phyloP scores from a whole-genome alignment of 2,329 filamentous ascomycete species.

The Phaeosphaeria sp. region DNA sequence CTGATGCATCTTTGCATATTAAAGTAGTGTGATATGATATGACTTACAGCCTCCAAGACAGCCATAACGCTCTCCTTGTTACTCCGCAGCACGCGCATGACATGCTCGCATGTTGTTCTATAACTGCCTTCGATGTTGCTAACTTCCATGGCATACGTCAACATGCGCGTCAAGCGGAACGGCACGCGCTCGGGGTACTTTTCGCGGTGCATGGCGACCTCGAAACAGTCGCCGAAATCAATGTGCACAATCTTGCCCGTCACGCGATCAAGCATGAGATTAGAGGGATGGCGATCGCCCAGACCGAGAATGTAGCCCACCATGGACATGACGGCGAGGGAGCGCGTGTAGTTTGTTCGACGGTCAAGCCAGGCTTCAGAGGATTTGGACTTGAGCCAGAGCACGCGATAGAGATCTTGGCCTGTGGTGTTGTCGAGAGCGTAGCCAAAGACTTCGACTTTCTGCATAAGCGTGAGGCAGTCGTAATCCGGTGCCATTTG shows the following conservation, averaged over 20 bases:
- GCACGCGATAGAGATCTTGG: slow-evolving; percentile 94
- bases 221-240: slow-evolving; percentile 99
- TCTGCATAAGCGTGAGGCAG: slow-evolving; percentile 98
- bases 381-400: slow-evolving; percentile 99
- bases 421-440: slow-evolving; percentile 99
- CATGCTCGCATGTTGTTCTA: slow-evolving; percentile 96
- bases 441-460: slow-evolving; percentile 99
- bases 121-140: slow-evolving; percentile 99
- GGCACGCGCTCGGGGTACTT: slow-evolving; percentile 98
- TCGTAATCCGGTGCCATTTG: slow-evolving; percentile 99
- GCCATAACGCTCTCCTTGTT: slow-evolving; percentile 99
- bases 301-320: slow-evolving; percentile 99
- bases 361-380: slow-evolving; percentile 98
- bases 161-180: slow-evolving; percentile 97
- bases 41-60: slow-evolving; percentile 91
- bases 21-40: too few relatives aligned
- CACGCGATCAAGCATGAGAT: slow-evolving; percentile 94
- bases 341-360: slow-evolving; percentile 98
- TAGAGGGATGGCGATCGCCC: slow-evolving; percentile 95
- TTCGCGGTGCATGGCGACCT: slow-evolving; percentile 98
- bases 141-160: slow-evolving; percentile 99
- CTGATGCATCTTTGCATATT: too few relatives aligned
- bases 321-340: slow-evolving; percentile 99
- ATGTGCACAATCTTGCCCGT: slow-evolving; percentile 98
- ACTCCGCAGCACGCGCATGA: slow-evolving; percentile 94